Percentiles rank a stretch among this genome's conserved stretches.
Evolutionary conservation across 108 stramenopile species (phyloP).

Genomic region (Pinguiococcus pyrenoidosus): DNA sequence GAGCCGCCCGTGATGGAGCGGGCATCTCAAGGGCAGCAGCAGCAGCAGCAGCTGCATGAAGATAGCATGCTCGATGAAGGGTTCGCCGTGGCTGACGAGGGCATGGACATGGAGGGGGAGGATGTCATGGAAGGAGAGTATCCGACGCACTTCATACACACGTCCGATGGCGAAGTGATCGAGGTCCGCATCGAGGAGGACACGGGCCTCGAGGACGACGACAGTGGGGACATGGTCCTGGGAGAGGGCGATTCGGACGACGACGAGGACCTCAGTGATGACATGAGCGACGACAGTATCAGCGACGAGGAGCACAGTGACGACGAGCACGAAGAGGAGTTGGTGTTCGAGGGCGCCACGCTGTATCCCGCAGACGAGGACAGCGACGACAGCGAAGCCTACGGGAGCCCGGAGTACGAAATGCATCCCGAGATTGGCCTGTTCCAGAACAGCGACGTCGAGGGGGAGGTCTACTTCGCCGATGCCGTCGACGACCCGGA

Average conservation of each 20-base stretch:
- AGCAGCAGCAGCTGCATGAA: too few species aligned
- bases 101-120: slow-evolving; percentile 12
- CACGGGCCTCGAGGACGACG: slow-evolving; percentile 13
- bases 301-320: not conserved
- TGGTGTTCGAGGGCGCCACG: too few species aligned
- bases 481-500: slow-evolving; percentile 5
- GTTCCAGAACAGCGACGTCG: too few species aligned
- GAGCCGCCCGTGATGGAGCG: too few species aligned
- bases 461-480: slow-evolving; percentile 5
- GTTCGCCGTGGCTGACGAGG: slow-evolving; percentile 11
- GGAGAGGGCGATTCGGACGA: not conserved
- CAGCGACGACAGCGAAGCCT: slow-evolving; percentile 22
- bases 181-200: slow-evolving; percentile 16
- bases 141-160: too few species aligned
- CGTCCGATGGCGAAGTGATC: slow-evolving; percentile 19
- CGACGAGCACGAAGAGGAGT: not conserved
- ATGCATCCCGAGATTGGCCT: slow-evolving; percentile 33
- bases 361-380: slow-evolving; percentile 7
- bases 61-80: slow-evolving; percentile 7
- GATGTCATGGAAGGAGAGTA: slow-evolving; percentile 28
- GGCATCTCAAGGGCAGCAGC: too few species aligned
- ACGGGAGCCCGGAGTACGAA: too few species aligned
- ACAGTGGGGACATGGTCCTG: slow-evolving; percentile 1
- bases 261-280: not conserved
- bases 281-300: not conserved